These are phyloP conservation scores for Rheum nobile DNA, from an alignment of 148 eudicot species.

Conservation along the genomic window DNA sequence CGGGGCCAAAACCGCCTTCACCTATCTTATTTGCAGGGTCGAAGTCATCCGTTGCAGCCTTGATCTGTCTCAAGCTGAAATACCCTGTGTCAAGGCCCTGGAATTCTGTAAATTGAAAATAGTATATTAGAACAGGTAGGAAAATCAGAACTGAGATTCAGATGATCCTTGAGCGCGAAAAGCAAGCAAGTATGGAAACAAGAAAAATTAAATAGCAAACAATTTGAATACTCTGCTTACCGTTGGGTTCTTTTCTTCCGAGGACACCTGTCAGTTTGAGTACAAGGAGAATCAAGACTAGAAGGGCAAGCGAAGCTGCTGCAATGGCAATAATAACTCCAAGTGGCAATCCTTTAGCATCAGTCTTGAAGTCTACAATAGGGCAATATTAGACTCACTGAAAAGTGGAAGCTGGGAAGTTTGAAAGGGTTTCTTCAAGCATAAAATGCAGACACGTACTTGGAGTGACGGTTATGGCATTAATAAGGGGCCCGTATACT, in stretches of 20 bases:
- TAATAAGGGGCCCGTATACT: constrained; percentile 40
- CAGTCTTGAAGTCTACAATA: constrained; percentile 38
- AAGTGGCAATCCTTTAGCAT: constrained; percentile 32
- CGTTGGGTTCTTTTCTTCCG: constrained; percentile 39
- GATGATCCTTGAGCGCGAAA: background rate
- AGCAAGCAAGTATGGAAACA: background rate
- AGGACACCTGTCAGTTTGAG: constrained; percentile 30
- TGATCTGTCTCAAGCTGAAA: constrained; percentile 67
- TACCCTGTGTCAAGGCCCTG: constrained; percentile 51
- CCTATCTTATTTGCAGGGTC: constrained; percentile 56
- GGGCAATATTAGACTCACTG: background rate
- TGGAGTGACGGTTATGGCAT: constrained; percentile 36
- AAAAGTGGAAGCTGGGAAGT: background rate
- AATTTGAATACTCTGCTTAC: constrained; percentile 12
- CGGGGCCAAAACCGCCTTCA: constrained; percentile 94
- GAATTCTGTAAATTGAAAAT: constrained; percentile 35
- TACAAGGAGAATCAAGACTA: constrained; percentile 15
- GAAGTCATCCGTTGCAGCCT: constrained; percentile 62
- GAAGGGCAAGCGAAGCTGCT: constrained; percentile 22
- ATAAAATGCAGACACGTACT: constrained; percentile 17
- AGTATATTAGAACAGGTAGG: background rate
- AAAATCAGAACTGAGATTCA: background rate
- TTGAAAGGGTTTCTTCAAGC: background rate
- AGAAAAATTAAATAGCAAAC: no score
- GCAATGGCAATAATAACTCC: constrained; percentile 56